Percentiles rank a stretch among this genome's conserved stretches.
Conservation (phyloP, 352 stramenopile genomes). For the Peronospora belbahrii region DNA sequence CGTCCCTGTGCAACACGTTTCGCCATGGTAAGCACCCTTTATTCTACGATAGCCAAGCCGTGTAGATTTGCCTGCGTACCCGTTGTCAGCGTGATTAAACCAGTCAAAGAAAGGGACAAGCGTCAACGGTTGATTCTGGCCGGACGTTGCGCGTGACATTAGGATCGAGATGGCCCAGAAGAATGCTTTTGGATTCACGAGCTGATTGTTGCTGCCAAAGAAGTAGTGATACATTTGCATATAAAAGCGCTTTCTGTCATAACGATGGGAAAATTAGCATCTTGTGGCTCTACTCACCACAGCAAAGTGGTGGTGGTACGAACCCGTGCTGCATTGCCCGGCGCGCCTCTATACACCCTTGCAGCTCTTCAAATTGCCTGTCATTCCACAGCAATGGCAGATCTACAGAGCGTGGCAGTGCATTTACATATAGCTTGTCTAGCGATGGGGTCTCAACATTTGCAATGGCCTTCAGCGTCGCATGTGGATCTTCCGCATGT, state of each 20-base stretch:
- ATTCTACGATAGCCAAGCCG: neutral
- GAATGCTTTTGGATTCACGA: slow-evolving; percentile 55
- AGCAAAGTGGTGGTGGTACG: neutral
- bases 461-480: slow-evolving; percentile 12
- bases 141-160: slow-evolving; percentile 74
- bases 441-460: slow-evolving; percentile 17
- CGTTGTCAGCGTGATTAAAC: slow-evolving; percentile 68
- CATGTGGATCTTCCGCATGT: slow-evolving; percentile 19
- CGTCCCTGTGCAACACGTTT: slow-evolving; percentile 28
- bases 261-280: neutral
- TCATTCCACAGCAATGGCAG: slow-evolving; percentile 69
- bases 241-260: slow-evolving; percentile 48
- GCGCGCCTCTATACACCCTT: slow-evolving; percentile 50
- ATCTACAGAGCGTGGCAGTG: slow-evolving; percentile 49
- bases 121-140: slow-evolving; percentile 63
- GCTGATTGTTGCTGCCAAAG: slow-evolving; percentile 45
- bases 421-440: slow-evolving; percentile 51
- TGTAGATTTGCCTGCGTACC: slow-evolving; percentile 21
- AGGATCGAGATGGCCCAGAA: slow-evolving; percentile 78
- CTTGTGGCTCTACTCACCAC: neutral
- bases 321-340: slow-evolving; percentile 60
- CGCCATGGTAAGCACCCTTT: neutral
- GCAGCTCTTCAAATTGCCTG: slow-evolving; percentile 46
- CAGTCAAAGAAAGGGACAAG: slow-evolving; percentile 84
- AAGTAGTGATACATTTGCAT: slow-evolving; percentile 61